Conservation (phyloP, 2,329 filamentous ascomycete species). For the Ascochyta lentis region DNA sequence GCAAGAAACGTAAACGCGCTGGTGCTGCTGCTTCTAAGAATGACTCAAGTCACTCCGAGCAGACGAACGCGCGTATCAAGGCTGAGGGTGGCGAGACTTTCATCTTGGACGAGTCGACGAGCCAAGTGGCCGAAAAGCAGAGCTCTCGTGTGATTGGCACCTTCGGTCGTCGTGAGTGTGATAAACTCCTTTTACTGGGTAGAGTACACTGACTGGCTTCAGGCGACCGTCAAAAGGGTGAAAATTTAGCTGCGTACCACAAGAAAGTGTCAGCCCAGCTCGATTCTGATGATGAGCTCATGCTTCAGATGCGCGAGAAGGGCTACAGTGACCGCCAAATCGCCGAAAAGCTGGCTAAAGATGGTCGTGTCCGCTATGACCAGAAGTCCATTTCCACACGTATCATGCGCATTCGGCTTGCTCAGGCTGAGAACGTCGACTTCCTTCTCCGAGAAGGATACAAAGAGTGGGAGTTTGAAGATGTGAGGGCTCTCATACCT, state of each 20-base stretch:
- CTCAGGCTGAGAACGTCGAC: conserved; percentile 53
- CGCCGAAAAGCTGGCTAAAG: conserved; percentile 49
- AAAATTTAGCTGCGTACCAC: conserved; percentile 48
- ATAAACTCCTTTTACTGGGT: neutral
- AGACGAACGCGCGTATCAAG: conserved; percentile 19
- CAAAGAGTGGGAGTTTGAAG: conserved; percentile 58
- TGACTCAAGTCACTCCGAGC: conserved; percentile 11
- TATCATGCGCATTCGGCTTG: conserved; percentile 54
- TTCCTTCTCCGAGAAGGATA: conserved; percentile 54
- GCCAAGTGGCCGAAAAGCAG: conserved; percentile 2
- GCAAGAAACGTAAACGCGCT: conserved; percentile 28
- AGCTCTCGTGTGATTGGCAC: conserved; percentile 29
- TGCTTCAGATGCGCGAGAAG: conserved; percentile 52
- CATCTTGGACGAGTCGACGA: conserved; percentile 29
- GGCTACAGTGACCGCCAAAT: conserved; percentile 55
- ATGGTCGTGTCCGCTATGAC: conserved; percentile 54
- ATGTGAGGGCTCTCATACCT: conserved; percentile 47
- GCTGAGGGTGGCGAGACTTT: conserved; percentile 26
- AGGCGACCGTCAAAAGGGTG: conserved; percentile 33
- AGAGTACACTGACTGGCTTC: neutral
- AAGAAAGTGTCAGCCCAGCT: conserved; percentile 53
- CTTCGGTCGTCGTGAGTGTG: conserved; percentile 30
- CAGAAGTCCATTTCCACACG: conserved; percentile 58
- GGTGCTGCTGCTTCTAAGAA: conserved; percentile 12
- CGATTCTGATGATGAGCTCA: conserved; percentile 57